Evolutionary conservation across 176 grass and related monocot genomes (phyloP).

Genomic region (Oropetium thomaeum): DNA sequence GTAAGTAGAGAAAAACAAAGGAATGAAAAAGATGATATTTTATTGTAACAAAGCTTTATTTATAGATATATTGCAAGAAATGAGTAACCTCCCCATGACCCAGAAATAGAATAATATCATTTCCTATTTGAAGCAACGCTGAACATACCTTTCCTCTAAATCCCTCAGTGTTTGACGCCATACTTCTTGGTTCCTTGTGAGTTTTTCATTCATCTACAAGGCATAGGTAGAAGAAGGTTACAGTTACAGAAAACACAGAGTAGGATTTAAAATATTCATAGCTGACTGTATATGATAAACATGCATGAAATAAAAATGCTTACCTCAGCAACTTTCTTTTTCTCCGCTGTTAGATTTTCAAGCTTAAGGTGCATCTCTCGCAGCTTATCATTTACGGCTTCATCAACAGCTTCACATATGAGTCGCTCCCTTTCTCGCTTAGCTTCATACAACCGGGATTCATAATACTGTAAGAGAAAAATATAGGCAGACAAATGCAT

Average conservation of each 20-base stretch:
- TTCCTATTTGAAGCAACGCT: background rate
- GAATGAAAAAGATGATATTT: background rate
- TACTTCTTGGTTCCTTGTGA: conserved; percentile 72
- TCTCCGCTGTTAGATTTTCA: conserved; percentile 59
- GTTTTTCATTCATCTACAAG: conserved; percentile 70
- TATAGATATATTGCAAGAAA: background rate
- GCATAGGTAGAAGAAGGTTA: background rate
- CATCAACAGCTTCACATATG: conserved; percentile 66
- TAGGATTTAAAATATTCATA: background rate
- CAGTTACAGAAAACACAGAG: conserved; percentile 11
- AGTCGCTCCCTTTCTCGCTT: conserved; percentile 56
- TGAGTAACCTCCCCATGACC: background rate
- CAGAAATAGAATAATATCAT: background rate
- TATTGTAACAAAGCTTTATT: background rate
- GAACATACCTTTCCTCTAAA: conserved; percentile 77
- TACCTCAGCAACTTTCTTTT: conserved; percentile 68
- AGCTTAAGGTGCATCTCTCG: conserved; percentile 68
- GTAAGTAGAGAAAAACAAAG: background rate
- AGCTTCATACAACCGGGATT: conserved; percentile 63
- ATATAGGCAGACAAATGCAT: conserved; percentile 13
- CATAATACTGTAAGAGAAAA: conserved; percentile 64
- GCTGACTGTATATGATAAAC: background rate
- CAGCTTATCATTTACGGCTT: conserved; percentile 60
- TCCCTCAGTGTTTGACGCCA: conserved; percentile 70
- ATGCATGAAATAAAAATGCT: conserved; percentile 35